Percentiles rank a stretch among this genome's conserved stretches.
phyloP scores from a whole-genome alignment of 306 rosid genomes.

The Ammopiptanthus mongolicus region DNA sequence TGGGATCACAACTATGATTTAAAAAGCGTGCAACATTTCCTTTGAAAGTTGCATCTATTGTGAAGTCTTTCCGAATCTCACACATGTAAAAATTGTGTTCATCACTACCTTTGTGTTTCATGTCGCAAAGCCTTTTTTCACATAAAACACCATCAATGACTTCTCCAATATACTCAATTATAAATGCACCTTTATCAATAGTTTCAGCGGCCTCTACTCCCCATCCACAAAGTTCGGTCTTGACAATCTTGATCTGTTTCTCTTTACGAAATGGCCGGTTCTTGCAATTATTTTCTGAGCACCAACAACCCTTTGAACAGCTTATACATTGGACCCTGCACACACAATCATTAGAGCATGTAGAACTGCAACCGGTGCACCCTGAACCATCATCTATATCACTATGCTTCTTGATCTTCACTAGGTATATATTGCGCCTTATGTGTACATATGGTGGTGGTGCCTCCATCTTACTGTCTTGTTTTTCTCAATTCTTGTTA shows the following conservation, averaged over 20 bases:
- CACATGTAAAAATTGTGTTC: constrained; percentile 86
- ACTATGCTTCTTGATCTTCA: constrained; percentile 88
- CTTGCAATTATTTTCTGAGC: constrained; percentile 71
- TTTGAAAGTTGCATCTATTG: constrained; percentile 93
- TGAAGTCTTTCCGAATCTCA: constrained; percentile 89
- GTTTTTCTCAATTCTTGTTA: too few relatives aligned
- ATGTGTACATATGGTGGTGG: too few relatives aligned
- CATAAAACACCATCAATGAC: constrained; percentile 84
- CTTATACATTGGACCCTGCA: constrained; percentile 99
- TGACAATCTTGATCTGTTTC: constrained; percentile 67
- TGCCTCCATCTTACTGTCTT: too few relatives aligned
- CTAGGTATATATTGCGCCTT: constrained; percentile 68
- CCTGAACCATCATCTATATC: constrained; percentile 64
- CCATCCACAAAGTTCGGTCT: constrained; percentile 97
- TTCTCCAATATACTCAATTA: constrained; percentile 91
- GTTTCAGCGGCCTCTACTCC: constrained; percentile 87
- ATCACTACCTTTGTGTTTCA: constrained; percentile 74
- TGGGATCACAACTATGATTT: constrained; percentile 93
- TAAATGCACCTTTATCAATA: constrained; percentile 60
- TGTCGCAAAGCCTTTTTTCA: constrained; percentile 86
- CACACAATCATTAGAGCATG: constrained; percentile 74
- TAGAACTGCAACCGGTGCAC: constrained; percentile 58
- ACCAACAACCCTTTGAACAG: constrained; percentile 83
- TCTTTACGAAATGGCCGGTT: constrained; percentile 95
- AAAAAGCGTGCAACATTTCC: constrained; percentile 81